These are phyloP conservation scores for Punica granatum DNA, from an alignment of 345 rosid genomes.

Conservation along the genomic window DNA sequence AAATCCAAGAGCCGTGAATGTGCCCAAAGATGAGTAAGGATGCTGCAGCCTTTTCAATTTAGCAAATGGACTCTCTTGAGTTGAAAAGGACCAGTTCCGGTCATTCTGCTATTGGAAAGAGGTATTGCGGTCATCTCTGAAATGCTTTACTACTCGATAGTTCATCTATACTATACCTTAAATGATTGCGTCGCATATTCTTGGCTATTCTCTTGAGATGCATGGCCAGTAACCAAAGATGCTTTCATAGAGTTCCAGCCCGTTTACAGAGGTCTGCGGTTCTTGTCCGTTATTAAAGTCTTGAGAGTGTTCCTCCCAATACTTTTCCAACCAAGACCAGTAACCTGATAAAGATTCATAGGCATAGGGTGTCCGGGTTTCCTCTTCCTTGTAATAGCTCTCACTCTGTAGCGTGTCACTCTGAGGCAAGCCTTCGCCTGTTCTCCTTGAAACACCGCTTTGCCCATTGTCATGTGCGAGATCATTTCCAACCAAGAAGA, in stretches of 20 bases:
- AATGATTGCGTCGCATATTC: not conserved
- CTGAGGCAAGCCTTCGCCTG: slow-evolving; percentile 8
- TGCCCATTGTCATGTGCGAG: not conserved
- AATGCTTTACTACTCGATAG: not conserved
- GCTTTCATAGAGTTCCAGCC: slow-evolving; percentile 14
- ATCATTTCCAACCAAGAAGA: slow-evolving; percentile 9
- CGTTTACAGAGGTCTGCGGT: slow-evolving; percentile 8
- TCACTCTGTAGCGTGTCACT: slow-evolving; percentile 11
- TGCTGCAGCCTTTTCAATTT: not conserved
- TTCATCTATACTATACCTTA: not conserved
- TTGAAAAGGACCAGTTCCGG: too few species aligned
- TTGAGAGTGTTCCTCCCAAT: slow-evolving; percentile 4
- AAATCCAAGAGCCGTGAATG: not conserved
- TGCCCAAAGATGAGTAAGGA: not conserved
- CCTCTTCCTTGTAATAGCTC: slow-evolving; percentile 7
- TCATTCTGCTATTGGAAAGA: not conserved
- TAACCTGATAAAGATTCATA: slow-evolving; percentile 5
- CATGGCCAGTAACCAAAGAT: slow-evolving; percentile 34
- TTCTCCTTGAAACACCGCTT: not conserved
- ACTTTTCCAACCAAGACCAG: slow-evolving; percentile 19
- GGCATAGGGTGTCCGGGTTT: slow-evolving; percentile 12
- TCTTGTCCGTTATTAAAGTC: slow-evolving; percentile 7
- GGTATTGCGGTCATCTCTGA: not conserved
- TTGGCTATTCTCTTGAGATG: slow-evolving; percentile 14
- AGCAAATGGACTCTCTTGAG: not conserved